Percentiles rank a stretch among this genome's conserved stretches.
Evolutionary conservation across 2,329 filamentous ascomycete genomes (phyloP).

Genomic region (Massarina eburnea): DNA sequence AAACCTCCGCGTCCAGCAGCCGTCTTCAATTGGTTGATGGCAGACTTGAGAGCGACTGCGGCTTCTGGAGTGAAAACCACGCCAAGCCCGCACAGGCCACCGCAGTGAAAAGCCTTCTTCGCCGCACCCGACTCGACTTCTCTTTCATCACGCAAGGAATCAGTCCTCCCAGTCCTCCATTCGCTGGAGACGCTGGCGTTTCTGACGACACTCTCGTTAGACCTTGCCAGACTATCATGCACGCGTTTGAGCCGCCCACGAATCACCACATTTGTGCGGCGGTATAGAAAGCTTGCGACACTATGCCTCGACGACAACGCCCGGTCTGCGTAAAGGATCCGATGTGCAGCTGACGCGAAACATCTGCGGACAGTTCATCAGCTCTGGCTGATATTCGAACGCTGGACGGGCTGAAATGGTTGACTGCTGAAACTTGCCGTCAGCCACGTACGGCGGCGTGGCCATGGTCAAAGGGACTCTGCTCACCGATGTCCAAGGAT

Average conservation of each 20-base stretch:
- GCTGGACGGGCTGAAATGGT: too few relatives aligned
- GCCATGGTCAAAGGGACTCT: too few relatives aligned
- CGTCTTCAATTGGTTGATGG: constrained; percentile 25
- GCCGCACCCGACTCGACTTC: not conserved
- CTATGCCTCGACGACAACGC: constrained; percentile 14
- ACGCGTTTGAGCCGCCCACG: constrained; percentile 42
- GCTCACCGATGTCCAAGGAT: too few relatives aligned
- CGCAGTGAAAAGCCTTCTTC: not conserved
- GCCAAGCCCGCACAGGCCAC: constrained; percentile 3
- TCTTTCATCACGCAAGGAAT: constrained; percentile 34
- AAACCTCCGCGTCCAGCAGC: constrained; percentile 19
- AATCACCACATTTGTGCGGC: constrained; percentile 31
- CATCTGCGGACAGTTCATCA: too few relatives aligned
- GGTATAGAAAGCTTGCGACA: constrained; percentile 30
- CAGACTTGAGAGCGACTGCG: constrained; percentile 12
- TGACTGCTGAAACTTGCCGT: too few relatives aligned
- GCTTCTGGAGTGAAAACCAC: constrained; percentile 1
- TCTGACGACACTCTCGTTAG: constrained; percentile 32
- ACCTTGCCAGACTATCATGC: constrained; percentile 39
- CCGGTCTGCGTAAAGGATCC: not conserved
- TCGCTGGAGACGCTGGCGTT: constrained; percentile 33
- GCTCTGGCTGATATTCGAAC: too few relatives aligned
- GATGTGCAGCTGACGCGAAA: not conserved
- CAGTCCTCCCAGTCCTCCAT: constrained; percentile 29
- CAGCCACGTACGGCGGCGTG: not conserved